These are phyloP conservation scores for Nicotiana paniculata DNA, from an alignment of 257 asterid genomes.

Conservation along the genomic window DNA sequence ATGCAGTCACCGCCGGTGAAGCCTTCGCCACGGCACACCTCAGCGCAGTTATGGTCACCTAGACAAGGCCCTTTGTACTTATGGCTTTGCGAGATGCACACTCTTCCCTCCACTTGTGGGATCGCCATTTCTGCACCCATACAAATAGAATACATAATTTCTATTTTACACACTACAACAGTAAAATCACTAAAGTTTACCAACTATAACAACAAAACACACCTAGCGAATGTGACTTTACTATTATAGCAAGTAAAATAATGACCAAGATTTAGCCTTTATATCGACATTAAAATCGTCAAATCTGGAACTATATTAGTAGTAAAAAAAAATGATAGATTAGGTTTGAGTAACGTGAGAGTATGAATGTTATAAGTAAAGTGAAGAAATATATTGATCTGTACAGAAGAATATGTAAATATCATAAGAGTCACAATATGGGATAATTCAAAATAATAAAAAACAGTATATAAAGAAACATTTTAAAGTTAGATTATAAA, in stretches of 20 bases:
- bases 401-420: neutral
- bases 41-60: slow-evolving; percentile 20
- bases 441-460: neutral
- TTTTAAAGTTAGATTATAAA: neutral
- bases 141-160: neutral
- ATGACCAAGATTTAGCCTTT: too few species aligned
- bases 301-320: too few species aligned
- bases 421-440: neutral
- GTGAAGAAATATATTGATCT: neutral
- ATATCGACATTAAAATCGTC: too few species aligned
- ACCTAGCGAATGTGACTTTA: too few species aligned
- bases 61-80: slow-evolving; percentile 15
- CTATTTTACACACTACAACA: too few species aligned
- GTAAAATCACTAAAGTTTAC: too few species aligned
- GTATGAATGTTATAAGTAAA: neutral
- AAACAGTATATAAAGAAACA: neutral
- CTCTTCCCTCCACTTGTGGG: slow-evolving; percentile 5
- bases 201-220: too few species aligned
- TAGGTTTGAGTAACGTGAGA: too few species aligned
- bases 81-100: slow-evolving; percentile 19
- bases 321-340: too few species aligned
- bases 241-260: too few species aligned
- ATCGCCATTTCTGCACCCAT: neutral
- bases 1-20: slow-evolving; percentile 13
- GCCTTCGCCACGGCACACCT: slow-evolving; percentile 18